Base-by-base conservation (phyloP, 768 basidiomycete genomes). In the Asterophora parasitica region DNA sequence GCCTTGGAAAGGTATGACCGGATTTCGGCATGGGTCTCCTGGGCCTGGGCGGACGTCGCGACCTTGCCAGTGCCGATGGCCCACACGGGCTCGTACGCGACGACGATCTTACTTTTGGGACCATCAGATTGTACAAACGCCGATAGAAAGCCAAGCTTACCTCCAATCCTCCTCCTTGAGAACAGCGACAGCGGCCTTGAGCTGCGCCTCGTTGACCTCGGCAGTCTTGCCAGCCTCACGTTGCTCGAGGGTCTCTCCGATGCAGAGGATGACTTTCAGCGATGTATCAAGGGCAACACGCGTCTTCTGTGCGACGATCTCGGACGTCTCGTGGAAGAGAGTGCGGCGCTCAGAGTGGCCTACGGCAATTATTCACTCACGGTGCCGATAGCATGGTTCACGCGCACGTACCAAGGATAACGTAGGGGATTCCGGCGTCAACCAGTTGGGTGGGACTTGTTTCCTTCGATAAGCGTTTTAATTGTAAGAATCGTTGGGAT, bases 41-140 rank as follows among this genome's bases (percentile, higher is more conserved):
- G 95, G 1, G 96, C 96, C 72, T 97, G 88, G n/a, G 73, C 75
- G 0, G 88, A 74, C 27, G 90, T 90, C 37, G 95, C 95, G 44
- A 96, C 94, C 66, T 88, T 95, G 54, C 95, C 95, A 10, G 95
- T 97, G 37, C 96, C 96, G 65, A 98, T 98, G 28, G 96, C 95
- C 95, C 96, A 98, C 13, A 98, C 91, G 35, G 93, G 91, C 66
- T 95, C 92, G 66, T 94, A 99, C 15, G 96, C 96, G 59, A 99
- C 77, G 49, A 99, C 95, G 61, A 98, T 75, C 53, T 88, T 82
- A 60, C 92, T 94, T 23, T 23, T 23, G 23, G 6, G 23, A 23
- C 6, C 23, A 23, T 23, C 3, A 23, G 23, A 23, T 23, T 23
- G 23, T 23, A 6, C 23, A 23, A 6, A 3, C 3, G 23, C 6